Conservation (phyloP, 257 asterid genomes). For the Thymus mandschuricus region DNA sequence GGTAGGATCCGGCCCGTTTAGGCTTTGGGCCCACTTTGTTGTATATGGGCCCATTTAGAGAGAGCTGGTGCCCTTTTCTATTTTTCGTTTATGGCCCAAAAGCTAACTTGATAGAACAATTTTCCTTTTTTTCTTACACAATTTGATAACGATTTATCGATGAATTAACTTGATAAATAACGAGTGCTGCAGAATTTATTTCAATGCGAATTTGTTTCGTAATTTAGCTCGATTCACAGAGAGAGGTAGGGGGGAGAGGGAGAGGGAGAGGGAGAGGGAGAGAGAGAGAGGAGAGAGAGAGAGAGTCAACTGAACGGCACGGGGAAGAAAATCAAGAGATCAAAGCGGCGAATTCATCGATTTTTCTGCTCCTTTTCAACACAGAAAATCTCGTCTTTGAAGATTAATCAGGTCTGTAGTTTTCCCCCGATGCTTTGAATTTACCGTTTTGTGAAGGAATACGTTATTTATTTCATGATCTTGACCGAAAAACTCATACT, state of each 20-base stretch:
- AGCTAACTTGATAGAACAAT: too few species aligned
- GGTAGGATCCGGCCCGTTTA: too few species aligned
- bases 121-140: too few species aligned
- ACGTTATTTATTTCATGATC: not conserved
- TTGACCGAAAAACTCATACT: not conserved
- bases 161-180: too few species aligned
- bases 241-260: not conserved
- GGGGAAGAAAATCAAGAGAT: not conserved
- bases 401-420: conserved; percentile 14
- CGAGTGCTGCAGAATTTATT: too few species aligned
- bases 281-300: not conserved
- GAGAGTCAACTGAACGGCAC: conserved; percentile 1
- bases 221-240: not conserved
- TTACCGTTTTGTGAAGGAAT: not conserved
- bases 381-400: not conserved
- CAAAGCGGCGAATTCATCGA: conserved; percentile 27
- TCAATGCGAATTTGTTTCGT: too few species aligned
- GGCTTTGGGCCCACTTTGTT: too few species aligned
- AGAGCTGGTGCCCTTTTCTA: too few species aligned
- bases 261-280: not conserved
- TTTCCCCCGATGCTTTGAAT: conserved; percentile 10
- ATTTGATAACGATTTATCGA: too few species aligned
- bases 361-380: not conserved
- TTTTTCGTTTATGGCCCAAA: too few species aligned
- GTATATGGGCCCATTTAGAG: not conserved